phyloP scores from a whole-genome alignment of 1,139 yeast species.

The Debaryomyces subglobosus region DNA sequence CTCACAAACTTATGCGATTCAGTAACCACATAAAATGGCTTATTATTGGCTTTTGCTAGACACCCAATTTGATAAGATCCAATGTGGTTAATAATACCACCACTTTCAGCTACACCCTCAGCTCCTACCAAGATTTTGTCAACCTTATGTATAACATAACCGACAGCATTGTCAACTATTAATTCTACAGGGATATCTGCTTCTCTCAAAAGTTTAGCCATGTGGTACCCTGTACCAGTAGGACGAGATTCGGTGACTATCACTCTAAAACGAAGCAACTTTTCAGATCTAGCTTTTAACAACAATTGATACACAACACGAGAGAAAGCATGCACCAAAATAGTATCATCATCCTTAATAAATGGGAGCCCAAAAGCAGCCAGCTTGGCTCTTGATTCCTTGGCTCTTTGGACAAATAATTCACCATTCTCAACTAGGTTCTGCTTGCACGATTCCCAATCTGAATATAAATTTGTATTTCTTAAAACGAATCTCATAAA shows the following conservation, averaged over 20 bases:
- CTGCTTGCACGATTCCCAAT: slow-evolving; percentile 93
- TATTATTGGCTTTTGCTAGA: slow-evolving; percentile 84
- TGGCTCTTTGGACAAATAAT: slow-evolving; percentile 88
- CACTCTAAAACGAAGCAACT: slow-evolving; percentile 82
- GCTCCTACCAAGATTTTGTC: slow-evolving; percentile 97
- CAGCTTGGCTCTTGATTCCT: slow-evolving; percentile 82
- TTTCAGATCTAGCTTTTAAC: slow-evolving; percentile 68
- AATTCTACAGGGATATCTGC: slow-evolving; percentile 91
- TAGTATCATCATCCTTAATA: slow-evolving; percentile 88
- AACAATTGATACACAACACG: slow-evolving; percentile 85
- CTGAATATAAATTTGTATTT: slow-evolving; percentile 85
- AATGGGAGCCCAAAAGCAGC: slow-evolving; percentile 89
- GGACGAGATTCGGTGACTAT: slow-evolving; percentile 94
- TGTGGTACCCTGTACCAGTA: slow-evolving; percentile 72
- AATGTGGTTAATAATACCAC: slow-evolving; percentile 94
- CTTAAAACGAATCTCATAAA: slow-evolving; percentile 91
- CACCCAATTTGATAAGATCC: slow-evolving; percentile 97
- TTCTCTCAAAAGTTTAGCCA: slow-evolving; percentile 69
- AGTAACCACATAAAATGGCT: slow-evolving; percentile 92
- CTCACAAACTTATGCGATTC: slow-evolving; percentile 97
- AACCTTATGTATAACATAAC: slow-evolving; percentile 86
- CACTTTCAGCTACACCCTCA: slow-evolving; percentile 98
- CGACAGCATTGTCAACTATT: slow-evolving; percentile 93
- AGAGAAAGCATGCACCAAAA: slow-evolving; percentile 89
- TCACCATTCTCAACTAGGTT: slow-evolving; percentile 94